Evolutionary conservation across 495 filamentous ascomycete genomes (phyloP).

Genomic region (Tetracladium marchalianum): DNA sequence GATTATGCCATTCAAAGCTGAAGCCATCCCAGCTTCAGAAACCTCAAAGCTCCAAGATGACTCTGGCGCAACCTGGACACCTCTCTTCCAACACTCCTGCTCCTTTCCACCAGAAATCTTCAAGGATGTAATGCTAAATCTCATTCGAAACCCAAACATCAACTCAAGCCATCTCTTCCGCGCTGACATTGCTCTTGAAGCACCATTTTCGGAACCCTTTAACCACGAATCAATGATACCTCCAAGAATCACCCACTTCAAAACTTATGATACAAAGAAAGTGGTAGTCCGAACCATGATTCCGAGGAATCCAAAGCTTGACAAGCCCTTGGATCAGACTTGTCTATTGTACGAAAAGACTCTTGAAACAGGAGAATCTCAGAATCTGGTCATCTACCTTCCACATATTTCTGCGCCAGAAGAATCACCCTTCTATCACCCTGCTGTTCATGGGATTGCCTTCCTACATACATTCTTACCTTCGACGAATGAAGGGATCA

Average conservation of each 20-base stretch:
- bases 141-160: slow-evolving; percentile 78
- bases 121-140: slow-evolving; percentile 53
- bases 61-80: slow-evolving; percentile 32
- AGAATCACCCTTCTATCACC: slow-evolving; percentile 81
- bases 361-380: slow-evolving; percentile 14
- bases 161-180: slow-evolving; percentile 76
- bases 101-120: slow-evolving; percentile 51
- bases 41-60: slow-evolving; percentile 15
- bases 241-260: slow-evolving; percentile 33
- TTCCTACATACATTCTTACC: slow-evolving; percentile 56
- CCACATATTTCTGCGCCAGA: slow-evolving; percentile 54
- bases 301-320: slow-evolving; percentile 69
- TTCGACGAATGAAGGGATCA: slow-evolving; percentile 27
- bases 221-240: slow-evolving; percentile 8
- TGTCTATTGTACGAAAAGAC: slow-evolving; percentile 52
- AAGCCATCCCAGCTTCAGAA: no score
- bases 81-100: slow-evolving; percentile 40
- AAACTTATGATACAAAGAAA: slow-evolving; percentile 44
- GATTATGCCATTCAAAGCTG: slow-evolving; percentile 9
- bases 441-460: slow-evolving; percentile 58
- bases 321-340: slow-evolving; percentile 66
- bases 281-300: slow-evolving; percentile 65
- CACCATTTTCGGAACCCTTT: slow-evolving; percentile 5
- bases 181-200: slow-evolving; percentile 65
- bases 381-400: slow-evolving; percentile 63